A percentile compares a stretch with the other conserved stretches of the same genome.
Evolutionary conservation across 106 monocot genomes (phyloP).

Genomic region (Ottelia alismoides): DNA sequence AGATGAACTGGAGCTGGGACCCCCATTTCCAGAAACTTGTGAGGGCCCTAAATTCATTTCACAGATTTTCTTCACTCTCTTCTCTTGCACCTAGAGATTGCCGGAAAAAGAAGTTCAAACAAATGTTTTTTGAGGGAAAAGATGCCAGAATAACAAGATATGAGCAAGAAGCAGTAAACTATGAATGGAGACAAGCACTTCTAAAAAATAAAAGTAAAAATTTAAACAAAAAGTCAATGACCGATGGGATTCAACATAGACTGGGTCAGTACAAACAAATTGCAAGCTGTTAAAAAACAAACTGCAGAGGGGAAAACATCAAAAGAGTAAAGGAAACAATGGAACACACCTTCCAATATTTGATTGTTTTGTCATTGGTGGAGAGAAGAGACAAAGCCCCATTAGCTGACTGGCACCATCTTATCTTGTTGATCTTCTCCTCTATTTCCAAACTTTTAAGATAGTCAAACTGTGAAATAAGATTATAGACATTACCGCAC

Average conservation of each 20-base stretch:
- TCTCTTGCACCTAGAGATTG: conserved; percentile 32
- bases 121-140: no score
- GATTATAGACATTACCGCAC: background rate
- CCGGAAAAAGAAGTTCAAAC: no score
- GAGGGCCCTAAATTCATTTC: conserved; percentile 20
- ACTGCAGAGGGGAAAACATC: no score
- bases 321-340: background rate
- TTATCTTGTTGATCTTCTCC: conserved; percentile 15
- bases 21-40: conserved; percentile 9
- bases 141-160: no score
- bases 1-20: conserved; percentile 26
- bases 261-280: no score
- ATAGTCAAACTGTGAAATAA: conserved; percentile 18
- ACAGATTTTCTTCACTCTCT: conserved; percentile 21
- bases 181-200: no score
- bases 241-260: no score
- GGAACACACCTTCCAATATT: conserved; percentile 10
- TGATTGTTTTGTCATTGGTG: conserved; percentile 10
- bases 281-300: no score
- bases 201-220: no score
- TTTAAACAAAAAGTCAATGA: no score
- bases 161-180: no score
- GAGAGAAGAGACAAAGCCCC: conserved; percentile 4
- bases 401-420: conserved; percentile 8
- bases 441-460: conserved; percentile 14